Base-by-base conservation (phyloP, 306 rosid genomes). In the Malus orientalis region DNA sequence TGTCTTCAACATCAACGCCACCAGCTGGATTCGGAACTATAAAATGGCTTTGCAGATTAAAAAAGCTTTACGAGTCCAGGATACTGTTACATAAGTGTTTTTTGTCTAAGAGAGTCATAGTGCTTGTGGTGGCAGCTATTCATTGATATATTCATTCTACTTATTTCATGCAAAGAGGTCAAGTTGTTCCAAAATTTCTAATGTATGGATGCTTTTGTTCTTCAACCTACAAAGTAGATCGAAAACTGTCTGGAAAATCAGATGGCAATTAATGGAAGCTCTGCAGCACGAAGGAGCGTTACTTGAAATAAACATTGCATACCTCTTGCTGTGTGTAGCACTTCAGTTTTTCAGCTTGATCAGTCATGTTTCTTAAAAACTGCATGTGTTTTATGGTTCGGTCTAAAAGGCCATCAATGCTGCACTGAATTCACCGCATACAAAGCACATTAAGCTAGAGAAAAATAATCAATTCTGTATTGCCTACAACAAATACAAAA, bases 331-430 rank as follows among this genome's bases (percentile, higher is more conserved):
- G 74, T 11, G 66, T 79, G 25, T 79, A 79, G 67, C 49, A 78
- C 81, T 81, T 89, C 80, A 92, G 54, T 80, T 89, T 92, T 79
- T 95, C 88, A 3, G 97, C 93, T 73, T 83, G 96, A 54, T 83
- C 83, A 20, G 95, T 84, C 69, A 88, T 78, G 70, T 78, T 84
- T 83, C 83, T 83, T 61, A 95, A 85, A 83, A 90, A 88, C 68
- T 81, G 75, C 95, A 95, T 85, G 82, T 92, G 98, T 78, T 89
- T 90, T 74, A 92, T 63, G 54, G 97, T 87, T 70, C 81, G 87
- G 72, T 95, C 97, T 81, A 95, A 82, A 51, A 95, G 98, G 67
- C 86, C 91, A 65, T 92, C 97, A 74, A 95, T 90, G 92, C 97
- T 95, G 86, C 93, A 89, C 98, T 95, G 96, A 25, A 77, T 44